A percentile compares a stretch with the other conserved stretches of the same genome.
Conservation (phyloP, 106 monocot species). For the Vanilla planifolia region DNA sequence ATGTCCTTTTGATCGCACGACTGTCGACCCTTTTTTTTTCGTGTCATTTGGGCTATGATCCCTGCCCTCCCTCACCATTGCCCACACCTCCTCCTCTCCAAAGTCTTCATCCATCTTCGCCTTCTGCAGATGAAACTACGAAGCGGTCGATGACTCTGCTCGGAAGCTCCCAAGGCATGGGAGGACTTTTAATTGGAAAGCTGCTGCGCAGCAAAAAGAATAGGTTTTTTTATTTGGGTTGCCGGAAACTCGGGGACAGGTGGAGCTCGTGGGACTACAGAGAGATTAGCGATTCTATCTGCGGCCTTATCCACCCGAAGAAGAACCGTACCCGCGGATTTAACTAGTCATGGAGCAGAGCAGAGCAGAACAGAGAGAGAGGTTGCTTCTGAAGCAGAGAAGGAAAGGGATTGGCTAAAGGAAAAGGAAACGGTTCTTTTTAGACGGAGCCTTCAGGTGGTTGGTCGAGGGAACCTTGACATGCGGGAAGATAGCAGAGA, state of each 20-base stretch:
- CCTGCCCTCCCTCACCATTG: not conserved
- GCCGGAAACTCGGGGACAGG: not conserved
- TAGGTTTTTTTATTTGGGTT: not conserved
- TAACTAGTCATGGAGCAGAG: too few relatives aligned
- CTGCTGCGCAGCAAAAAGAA: not conserved
- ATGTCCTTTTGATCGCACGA: conserved; percentile 9
- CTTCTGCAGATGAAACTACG: not conserved
- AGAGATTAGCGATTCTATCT: not conserved
- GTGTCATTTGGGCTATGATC: conserved; percentile 2
- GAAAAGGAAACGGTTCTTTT: not conserved
- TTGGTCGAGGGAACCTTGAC: not conserved
- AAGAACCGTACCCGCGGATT: too few relatives aligned
- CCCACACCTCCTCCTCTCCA: conserved; percentile 27
- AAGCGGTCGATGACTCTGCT: conserved; percentile 1
- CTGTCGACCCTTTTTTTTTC: conserved; percentile 26
- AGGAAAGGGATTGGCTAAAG: too few relatives aligned
- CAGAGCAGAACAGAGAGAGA: not conserved
- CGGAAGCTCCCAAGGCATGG: conserved; percentile 4
- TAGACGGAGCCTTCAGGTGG: not conserved
- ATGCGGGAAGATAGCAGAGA: not conserved
- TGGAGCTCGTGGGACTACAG: not conserved
- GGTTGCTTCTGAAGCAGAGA: too few relatives aligned
- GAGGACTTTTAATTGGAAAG: not conserved
- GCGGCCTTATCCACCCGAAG: not conserved
- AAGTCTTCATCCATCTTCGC: conserved; percentile 14